phyloP scores from a whole-genome alignment of 495 filamentous ascomycete species.

The Aspergillus haitiensis region DNA sequence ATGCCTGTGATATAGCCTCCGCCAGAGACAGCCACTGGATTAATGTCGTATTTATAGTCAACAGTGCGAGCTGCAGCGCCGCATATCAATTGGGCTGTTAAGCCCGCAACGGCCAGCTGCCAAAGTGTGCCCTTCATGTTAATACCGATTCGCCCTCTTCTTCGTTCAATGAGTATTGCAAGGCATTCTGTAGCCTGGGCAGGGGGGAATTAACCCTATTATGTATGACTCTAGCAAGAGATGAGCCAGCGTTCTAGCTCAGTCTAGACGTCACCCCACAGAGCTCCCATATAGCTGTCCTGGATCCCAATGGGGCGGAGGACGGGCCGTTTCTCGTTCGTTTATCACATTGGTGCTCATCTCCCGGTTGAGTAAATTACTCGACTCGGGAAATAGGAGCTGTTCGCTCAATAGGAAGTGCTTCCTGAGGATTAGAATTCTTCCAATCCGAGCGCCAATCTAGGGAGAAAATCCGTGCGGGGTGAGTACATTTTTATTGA shows the following conservation, averaged over 20 bases:
- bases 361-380: not conserved
- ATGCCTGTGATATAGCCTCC: conserved; percentile 62
- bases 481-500: not conserved
- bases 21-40: conserved; percentile 34
- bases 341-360: not conserved
- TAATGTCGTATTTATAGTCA: conserved; percentile 17
- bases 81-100: not conserved
- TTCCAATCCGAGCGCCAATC: not conserved
- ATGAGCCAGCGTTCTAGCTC: not conserved
- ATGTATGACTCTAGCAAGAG: not conserved
- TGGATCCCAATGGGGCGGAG: conserved; percentile 7
- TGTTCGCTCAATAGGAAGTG: not conserved
- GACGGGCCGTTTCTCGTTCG: conserved; percentile 12
- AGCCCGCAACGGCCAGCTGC: conserved; percentile 5
- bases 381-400: conserved; percentile 5
- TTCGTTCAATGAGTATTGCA: not conserved
- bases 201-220: not conserved
- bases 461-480: conserved; percentile 6
- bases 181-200: not conserved
- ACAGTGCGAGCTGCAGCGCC: conserved; percentile 5
- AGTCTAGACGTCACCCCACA: not conserved
- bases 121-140: not conserved
- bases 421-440: not conserved
- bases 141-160: not conserved
- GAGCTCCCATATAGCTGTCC: not conserved